Evolutionary conservation across 257 asterid species (phyloP).

Genomic region (Thymus mandschuricus): DNA sequence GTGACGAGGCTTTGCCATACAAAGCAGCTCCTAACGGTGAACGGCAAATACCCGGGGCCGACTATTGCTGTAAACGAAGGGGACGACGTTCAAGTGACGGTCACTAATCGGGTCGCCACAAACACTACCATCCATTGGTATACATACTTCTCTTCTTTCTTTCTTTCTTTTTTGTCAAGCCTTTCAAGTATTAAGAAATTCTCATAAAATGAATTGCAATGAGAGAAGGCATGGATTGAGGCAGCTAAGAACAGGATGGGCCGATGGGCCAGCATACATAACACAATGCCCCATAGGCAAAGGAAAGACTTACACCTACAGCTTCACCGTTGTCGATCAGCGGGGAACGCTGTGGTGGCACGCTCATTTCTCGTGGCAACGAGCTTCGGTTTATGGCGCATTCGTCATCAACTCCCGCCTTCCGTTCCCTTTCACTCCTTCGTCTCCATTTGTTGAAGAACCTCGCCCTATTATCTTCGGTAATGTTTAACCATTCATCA

Average conservation of each 20-base stretch:
- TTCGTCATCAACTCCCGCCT: slow-evolving; percentile 12
- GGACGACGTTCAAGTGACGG: slow-evolving; percentile 53
- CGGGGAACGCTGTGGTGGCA: slow-evolving; percentile 23
- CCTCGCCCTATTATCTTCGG: slow-evolving; percentile 11
- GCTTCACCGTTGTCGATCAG: background rate
- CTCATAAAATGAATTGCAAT: too few species aligned
- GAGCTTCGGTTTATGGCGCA: slow-evolving; percentile 18
- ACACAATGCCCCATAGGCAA: slow-evolving; percentile 6
- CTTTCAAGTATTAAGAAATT: too few species aligned
- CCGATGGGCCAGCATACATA: slow-evolving; percentile 10
- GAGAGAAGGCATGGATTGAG: slow-evolving; percentile 15
- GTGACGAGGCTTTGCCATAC: slow-evolving; percentile 53
- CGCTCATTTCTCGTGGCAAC: slow-evolving; percentile 6
- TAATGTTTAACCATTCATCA: background rate
- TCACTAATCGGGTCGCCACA: slow-evolving; percentile 45
- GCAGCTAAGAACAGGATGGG: slow-evolving; percentile 21
- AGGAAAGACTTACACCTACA: background rate
- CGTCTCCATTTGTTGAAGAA: background rate
- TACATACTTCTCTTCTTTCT: too few species aligned
- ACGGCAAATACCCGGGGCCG: slow-evolving; percentile 66
- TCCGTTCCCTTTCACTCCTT: slow-evolving; percentile 1
- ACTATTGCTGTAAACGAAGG: slow-evolving; percentile 61
- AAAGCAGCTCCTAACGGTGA: slow-evolving; percentile 44
- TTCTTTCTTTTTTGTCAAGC: too few species aligned
- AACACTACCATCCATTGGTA: slow-evolving; percentile 46